Base-by-base conservation (phyloP, 805 yeast species). In the Metschnikowia gruessii region DNA sequence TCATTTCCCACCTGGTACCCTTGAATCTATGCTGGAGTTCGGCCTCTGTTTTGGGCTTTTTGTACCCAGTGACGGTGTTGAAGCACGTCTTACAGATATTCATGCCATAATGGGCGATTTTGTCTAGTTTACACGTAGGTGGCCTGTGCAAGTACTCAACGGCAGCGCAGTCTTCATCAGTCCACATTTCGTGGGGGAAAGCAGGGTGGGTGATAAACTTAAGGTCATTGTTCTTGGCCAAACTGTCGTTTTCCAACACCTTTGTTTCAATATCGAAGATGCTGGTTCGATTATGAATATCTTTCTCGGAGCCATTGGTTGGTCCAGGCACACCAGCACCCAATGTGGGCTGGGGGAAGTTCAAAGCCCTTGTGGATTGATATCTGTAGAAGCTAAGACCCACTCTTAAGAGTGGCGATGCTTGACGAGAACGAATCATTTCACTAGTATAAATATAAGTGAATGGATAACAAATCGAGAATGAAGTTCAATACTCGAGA, bases 41-140 rank as follows among this genome's bases (percentile, higher is more conserved):
- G 16, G 57, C 58, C 7, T 45, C 53, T 11, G 72, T 70, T 21
- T 59, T 64, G 3, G 86, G 83, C 53, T 82, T 83, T 45, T 67
- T 75, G 65, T 84, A 84, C 2, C 87, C 87, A 0, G 90, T 83
- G 41, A 72, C 75, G 16, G 75, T 60, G 59, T 84, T 89, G 61
- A 84, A 84, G n/a, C 69, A 48, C 4, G 64, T 53, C 49, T 88
- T 66, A 44, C 77, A 66, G 35, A 66, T 52, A 48, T 58, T 60
- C 59, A 82, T 75, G 24, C 77, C 70, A 7, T 64, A 53, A 49
- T 63, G 72, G 8, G 88, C 87, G 15, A 81, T 57, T 43, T 64
- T 68, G 57, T 84, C 90, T 18, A 81, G 65, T 15, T 68, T 28
- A 0, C 74, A 64, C 21, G 52, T 48, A 0, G 86, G 82, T 3